Percentiles rank a stretch among this genome's conserved stretches.
These are phyloP conservation scores for Perilla frutescens DNA, from an alignment of 257 asterid genomes.

Conservation along the genomic window DNA sequence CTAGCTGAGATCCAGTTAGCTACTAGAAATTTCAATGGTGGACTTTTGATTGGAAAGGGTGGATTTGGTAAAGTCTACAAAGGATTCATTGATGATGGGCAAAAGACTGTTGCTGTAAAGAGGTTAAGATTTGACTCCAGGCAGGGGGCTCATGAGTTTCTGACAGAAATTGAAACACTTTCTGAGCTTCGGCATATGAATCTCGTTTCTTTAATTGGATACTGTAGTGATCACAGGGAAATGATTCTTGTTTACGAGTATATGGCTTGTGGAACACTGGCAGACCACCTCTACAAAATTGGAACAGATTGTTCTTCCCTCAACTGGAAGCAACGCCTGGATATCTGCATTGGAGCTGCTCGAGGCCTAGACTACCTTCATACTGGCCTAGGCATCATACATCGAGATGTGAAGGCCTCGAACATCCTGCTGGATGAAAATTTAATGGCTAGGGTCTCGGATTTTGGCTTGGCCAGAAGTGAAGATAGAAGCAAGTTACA, in stretches of 20 bases:
- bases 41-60: slow-evolving; percentile 50
- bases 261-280: slow-evolving; percentile 57
- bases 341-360: slow-evolving; percentile 60
- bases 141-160: slow-evolving; percentile 56
- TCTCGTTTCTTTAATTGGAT: slow-evolving; percentile 61
- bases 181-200: slow-evolving; percentile 52
- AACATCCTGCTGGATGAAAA: slow-evolving; percentile 55
- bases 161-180: slow-evolving; percentile 57
- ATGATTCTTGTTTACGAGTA: slow-evolving; percentile 60
- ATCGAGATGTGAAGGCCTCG: slow-evolving; percentile 57
- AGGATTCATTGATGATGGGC: slow-evolving; percentile 41
- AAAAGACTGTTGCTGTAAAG: slow-evolving; percentile 51
- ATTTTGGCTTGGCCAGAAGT: slow-evolving; percentile 20
- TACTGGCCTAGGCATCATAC: slow-evolving; percentile 50
- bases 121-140: slow-evolving; percentile 45
- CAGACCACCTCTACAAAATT: slow-evolving; percentile 57
- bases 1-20: slow-evolving; percentile 48
- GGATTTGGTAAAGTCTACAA: slow-evolving; percentile 65
- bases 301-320: slow-evolving; percentile 34
- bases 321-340: slow-evolving; percentile 53
- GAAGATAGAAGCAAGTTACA: slow-evolving; percentile 1
- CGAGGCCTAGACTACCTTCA: slow-evolving; percentile 63
- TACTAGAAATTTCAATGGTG: slow-evolving; percentile 48
- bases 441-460: slow-evolving; percentile 13
- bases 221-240: slow-evolving; percentile 53